A percentile compares a stretch with the other conserved stretches of the same genome.
Evolutionary conservation across 73 alveolate genomes (phyloP).

Genomic region (Durusdinium trenchii): DNA sequence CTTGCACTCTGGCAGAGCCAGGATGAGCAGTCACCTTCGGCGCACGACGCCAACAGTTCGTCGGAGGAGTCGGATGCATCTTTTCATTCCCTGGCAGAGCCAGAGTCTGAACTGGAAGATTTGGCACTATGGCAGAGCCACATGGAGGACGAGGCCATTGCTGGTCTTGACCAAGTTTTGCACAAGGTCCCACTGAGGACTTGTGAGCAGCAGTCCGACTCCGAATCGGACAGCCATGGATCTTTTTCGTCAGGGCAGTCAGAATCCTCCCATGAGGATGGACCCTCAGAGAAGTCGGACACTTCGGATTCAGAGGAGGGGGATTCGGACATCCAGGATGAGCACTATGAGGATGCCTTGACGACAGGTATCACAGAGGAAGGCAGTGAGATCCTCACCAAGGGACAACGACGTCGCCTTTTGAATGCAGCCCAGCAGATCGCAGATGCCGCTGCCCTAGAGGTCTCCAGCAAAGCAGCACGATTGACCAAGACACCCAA

Average conservation of each 20-base stretch:
- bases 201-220: background rate
- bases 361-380: background rate
- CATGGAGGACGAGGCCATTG: background rate
- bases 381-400: background rate
- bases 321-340: background rate
- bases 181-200: background rate
- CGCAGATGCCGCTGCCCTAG: background rate
- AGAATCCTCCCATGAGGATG: conserved; percentile 5
- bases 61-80: background rate
- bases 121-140: background rate
- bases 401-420: background rate
- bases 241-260: background rate
- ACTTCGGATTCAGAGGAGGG: background rate
- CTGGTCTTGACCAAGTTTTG: background rate
- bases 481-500: background rate
- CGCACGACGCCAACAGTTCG: too few relatives aligned
- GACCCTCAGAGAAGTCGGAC: background rate
- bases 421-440: background rate
- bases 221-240: background rate
- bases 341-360: background rate
- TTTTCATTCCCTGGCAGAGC: background rate
- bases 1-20: background rate
- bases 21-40: too few relatives aligned
- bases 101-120: background rate
- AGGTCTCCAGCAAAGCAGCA: background rate